Conservation (phyloP, 1,284 basidiomycete genomes). For the Coriolopsis trogii region DNA sequence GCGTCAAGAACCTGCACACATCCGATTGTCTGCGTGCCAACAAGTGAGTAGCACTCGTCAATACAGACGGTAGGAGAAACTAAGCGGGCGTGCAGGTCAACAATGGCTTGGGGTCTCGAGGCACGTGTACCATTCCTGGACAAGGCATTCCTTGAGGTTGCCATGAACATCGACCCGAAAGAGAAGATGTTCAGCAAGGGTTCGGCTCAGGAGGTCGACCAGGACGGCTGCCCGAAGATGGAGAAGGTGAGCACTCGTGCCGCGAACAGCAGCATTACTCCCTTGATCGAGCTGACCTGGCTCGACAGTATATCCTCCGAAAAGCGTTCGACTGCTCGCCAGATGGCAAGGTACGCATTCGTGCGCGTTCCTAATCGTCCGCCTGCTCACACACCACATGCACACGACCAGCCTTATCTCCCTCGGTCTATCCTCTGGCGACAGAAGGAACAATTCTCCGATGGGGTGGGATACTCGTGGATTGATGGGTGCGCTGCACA, state of each 20-base stretch:
- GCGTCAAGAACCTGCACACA: constrained; percentile 98
- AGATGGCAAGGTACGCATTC: constrained; percentile 68
- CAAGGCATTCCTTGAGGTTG: constrained; percentile 92
- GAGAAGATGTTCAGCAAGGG: constrained; percentile 95
- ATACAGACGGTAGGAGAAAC: neutral
- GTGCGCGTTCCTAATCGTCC: neutral
- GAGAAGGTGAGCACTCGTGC: constrained; percentile 70
- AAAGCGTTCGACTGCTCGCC: constrained; percentile 95
- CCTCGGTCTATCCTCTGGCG: constrained; percentile 96
- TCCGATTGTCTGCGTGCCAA: constrained; percentile 98
- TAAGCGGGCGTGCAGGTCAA: constrained; percentile 66
- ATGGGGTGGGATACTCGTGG: constrained; percentile 99
- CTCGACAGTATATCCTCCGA: constrained; percentile 95
- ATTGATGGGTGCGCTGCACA: constrained; percentile 82
- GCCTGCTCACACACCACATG: neutral
- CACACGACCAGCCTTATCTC: constrained; percentile 76
- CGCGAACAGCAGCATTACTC: neutral
- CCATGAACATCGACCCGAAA: constrained; percentile 90
- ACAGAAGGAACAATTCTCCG: constrained; percentile 99
- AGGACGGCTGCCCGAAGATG: constrained; percentile 88
- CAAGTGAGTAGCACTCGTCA: constrained; percentile 61
- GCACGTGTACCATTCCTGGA: constrained; percentile 99
- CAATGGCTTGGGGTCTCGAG: constrained; percentile 99
- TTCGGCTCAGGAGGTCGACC: constrained; percentile 72
- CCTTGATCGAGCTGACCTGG: no score